phyloP scores from a whole-genome alignment of 768 basidiomycete species.

The Mycena vitilis region DNA sequence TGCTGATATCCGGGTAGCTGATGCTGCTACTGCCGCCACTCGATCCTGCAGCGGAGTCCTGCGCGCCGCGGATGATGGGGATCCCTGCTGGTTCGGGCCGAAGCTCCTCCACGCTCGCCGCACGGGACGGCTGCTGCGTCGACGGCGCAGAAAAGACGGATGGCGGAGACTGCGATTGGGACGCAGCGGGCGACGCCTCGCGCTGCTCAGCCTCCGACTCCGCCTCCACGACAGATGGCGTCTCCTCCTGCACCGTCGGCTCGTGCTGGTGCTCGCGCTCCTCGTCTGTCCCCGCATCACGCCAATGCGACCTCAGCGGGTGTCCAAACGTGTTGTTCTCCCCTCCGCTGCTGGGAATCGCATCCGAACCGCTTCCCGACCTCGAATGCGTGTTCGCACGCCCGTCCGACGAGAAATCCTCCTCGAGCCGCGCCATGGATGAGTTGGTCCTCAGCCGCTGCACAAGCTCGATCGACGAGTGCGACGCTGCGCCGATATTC shows the following conservation, averaged over 20 bases:
- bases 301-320: slow-evolving; percentile 57
- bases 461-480: slow-evolving; percentile 70
- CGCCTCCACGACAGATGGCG: slow-evolving; percentile 18
- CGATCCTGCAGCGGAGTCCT: slow-evolving; percentile 34
- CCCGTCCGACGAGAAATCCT: slow-evolving; percentile 49
- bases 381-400: slow-evolving; percentile 53
- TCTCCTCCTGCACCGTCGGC: slow-evolving; percentile 31
- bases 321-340: slow-evolving; percentile 86
- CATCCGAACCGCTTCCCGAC: slow-evolving; percentile 64
- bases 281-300: slow-evolving; percentile 39
- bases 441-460: slow-evolving; percentile 68
- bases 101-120: slow-evolving; percentile 31
- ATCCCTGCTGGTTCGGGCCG: slow-evolving; percentile 36
- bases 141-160: slow-evolving; percentile 3
- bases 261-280: slow-evolving; percentile 37
- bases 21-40: slow-evolving; percentile 32
- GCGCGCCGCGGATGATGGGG: slow-evolving; percentile 40
- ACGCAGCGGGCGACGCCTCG: slow-evolving; percentile 23
- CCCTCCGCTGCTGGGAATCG: slow-evolving; percentile 58
- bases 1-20: slow-evolving; percentile 73
- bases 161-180: slow-evolving; percentile 26
- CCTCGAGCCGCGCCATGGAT: slow-evolving; percentile 77
- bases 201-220: neutral
- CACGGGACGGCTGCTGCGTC: slow-evolving; percentile 33
- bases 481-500: slow-evolving; percentile 68